These are phyloP conservation scores for Lachancea kluyveri DNA, from an alignment of 805 yeast genomes.

Conservation along the genomic window DNA sequence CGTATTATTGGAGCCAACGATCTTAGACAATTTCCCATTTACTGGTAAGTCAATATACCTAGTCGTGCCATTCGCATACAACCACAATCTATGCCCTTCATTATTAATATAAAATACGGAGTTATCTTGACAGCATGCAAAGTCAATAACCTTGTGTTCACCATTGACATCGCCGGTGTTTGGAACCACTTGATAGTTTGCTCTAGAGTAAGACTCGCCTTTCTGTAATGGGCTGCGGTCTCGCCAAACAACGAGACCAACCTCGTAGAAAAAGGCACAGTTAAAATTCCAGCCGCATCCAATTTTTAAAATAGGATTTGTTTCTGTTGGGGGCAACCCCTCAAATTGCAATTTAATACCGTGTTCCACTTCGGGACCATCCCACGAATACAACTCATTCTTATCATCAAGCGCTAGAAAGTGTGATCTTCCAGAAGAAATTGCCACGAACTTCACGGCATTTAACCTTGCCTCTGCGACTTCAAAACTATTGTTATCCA, in stretches of 20 bases:
- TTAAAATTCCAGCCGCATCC: constrained; percentile 65
- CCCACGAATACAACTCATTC: constrained; percentile 58
- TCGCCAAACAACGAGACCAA: constrained; percentile 59
- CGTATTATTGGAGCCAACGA: constrained; percentile 48
- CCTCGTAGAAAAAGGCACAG: constrained; percentile 40
- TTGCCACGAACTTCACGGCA: constrained; percentile 36
- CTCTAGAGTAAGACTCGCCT: constrained; percentile 30
- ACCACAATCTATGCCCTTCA: constrained; percentile 37
- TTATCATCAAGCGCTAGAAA: constrained; percentile 51
- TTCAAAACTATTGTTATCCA: constrained; percentile 5
- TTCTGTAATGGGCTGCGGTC: constrained; percentile 27
- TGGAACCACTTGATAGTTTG: constrained; percentile 38
- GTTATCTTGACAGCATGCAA: constrained; percentile 43
- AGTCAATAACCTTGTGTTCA: constrained; percentile 40
- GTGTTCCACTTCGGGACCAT: constrained; percentile 32
- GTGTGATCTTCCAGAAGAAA: constrained; percentile 61
- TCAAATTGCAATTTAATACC: constrained; percentile 43
- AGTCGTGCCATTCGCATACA: constrained; percentile 23
- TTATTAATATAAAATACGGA: constrained; percentile 44
- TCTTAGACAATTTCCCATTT: constrained; percentile 38
- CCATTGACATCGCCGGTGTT: constrained; percentile 38
- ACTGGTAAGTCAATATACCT: constrained; percentile 14
- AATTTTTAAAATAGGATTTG: constrained; percentile 37
- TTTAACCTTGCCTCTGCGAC: constrained; percentile 12
- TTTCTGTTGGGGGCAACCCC: constrained; percentile 14